These are phyloP conservation scores for Cryomyces minteri DNA, from an alignment of 495 filamentous ascomycete species.

Conservation along the genomic window DNA sequence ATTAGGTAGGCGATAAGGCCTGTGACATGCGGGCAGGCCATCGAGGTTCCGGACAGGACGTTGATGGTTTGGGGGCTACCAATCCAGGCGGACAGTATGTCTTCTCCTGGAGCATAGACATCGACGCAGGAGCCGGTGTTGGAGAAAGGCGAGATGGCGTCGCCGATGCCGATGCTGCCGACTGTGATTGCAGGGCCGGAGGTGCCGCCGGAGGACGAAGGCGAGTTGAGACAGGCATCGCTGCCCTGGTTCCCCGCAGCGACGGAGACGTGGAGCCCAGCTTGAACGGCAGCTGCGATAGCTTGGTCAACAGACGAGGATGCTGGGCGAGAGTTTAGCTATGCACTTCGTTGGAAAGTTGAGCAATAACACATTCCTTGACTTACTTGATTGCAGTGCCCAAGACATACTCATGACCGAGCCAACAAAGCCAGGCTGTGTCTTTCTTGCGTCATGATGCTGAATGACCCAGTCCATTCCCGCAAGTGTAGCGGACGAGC, in stretches of 20 bases:
- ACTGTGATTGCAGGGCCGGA: conserved; percentile 19
- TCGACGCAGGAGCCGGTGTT: conserved; percentile 26
- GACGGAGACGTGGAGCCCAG: conserved; percentile 22
- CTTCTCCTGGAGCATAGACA: conserved; percentile 24
- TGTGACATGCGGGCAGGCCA: conserved; percentile 29
- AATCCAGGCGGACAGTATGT: conserved; percentile 19
- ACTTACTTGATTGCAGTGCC: conserved; percentile 7
- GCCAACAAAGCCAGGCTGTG: conserved; percentile 16
- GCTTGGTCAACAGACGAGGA: conserved; percentile 15
- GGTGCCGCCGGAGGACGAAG: conserved; percentile 17
- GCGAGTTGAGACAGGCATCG: conserved; percentile 19
- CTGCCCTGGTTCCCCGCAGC: conserved; percentile 20
- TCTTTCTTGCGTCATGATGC: conserved; percentile 16
- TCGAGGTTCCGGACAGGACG: conserved; percentile 20
- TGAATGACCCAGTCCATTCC: conserved; percentile 23
- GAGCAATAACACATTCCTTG: no score
- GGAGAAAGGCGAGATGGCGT: conserved; percentile 17
- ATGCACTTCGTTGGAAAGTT: no score
- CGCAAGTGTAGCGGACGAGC: conserved; percentile 13
- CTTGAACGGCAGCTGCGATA: conserved; percentile 11
- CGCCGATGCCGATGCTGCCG: conserved; percentile 18
- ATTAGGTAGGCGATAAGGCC: conserved; percentile 32
- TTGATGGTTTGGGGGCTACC: conserved; percentile 15
- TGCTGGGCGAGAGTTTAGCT: not conserved
- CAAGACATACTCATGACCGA: conserved; percentile 25